Base-by-base conservation (phyloP, 2,329 filamentous ascomycete genomes). In the Talaromyces islandicus region DNA sequence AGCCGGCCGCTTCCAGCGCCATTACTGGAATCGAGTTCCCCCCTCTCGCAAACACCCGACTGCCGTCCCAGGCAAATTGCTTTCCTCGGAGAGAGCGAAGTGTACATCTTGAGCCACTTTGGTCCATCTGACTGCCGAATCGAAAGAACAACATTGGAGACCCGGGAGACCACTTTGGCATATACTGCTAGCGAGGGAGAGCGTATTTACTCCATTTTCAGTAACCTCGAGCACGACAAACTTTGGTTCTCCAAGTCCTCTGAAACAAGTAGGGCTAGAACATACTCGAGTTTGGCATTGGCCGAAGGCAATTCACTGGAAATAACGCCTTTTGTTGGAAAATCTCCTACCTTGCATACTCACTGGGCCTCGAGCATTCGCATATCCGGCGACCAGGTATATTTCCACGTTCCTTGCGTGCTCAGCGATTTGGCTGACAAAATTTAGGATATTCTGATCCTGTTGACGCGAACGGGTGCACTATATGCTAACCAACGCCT, bases 401-500 rank as follows among this genome's bases (percentile, higher is more conserved):
- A 71, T 60, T 65, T 57, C 25, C 19, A 53, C 19, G 53, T 30
- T 25, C 19, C 3, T 53, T 9, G 21, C 38, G 38, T 21, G 43
- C 24, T 41, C 21, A 60, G 48, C 14, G n/a, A 25, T 4, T 30
- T 25, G 53, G 35, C 64, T 70, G 60, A 70, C 54, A 32, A 56
- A 29, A 14, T 63, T n/a, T 25, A 83, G 80, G 65, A 71, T 52
- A 70, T 84, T 43, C 71, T 81, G 10, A 80, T 87, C 62, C 89
- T 91, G 1, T 77, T 97, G 64, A 89, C 91, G 3, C 83, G 85
- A 54, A 88, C 85, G 59, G 94, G 94, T 0, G 82, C 88, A 58
- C 78, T 99, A 0, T 95, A 90, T 70, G 90, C 88, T 46, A 90
- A 92, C 70, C 85, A 87, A 3, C 85, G 83, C 17, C 79, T 89